A percentile compares a stretch with the other conserved stretches of the same genome.
phyloP scores from a whole-genome alignment of 306 rosid genomes.

The Dalbergia oliveri region DNA sequence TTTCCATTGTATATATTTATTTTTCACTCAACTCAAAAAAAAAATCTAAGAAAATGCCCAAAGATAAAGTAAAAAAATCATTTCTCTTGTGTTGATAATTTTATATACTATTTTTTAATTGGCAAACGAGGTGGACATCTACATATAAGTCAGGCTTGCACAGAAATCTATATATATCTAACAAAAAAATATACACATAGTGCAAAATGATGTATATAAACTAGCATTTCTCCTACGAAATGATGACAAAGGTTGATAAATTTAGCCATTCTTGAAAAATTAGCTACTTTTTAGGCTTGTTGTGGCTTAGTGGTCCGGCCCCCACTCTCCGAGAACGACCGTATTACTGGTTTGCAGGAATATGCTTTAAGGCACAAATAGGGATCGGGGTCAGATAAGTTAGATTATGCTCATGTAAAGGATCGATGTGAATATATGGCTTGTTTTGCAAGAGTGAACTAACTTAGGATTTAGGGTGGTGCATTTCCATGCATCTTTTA shows the following conservation, averaged over 20 bases:
- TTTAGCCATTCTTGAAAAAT: background rate
- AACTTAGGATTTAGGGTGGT: constrained; percentile 14
- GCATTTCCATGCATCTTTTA: constrained; percentile 27
- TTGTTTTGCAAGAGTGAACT: constrained; percentile 25
- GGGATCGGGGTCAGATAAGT: constrained; percentile 42
- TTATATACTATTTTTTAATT: background rate
- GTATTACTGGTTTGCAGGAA: constrained; percentile 25
- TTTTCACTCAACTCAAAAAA: background rate
- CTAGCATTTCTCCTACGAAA: constrained; percentile 30
- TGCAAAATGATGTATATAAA: constrained; percentile 34
- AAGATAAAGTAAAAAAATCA: background rate
- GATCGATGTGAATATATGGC: background rate
- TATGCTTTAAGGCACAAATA: constrained; percentile 36
- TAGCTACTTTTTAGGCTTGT: background rate
- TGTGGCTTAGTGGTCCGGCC: constrained; percentile 41
- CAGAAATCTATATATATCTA: background rate
- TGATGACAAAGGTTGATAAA: constrained; percentile 35
- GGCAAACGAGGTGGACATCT: background rate
- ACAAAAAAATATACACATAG: background rate
- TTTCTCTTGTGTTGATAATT: background rate
- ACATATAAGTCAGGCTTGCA: constrained; percentile 10
- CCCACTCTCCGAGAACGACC: constrained; percentile 39
- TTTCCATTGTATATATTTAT: too few species aligned
- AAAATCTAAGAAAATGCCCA: too few species aligned
- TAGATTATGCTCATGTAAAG: constrained; percentile 36